phyloP scores from a whole-genome alignment of 768 basidiomycete species.

The Paxillus ammoniavirescens region DNA sequence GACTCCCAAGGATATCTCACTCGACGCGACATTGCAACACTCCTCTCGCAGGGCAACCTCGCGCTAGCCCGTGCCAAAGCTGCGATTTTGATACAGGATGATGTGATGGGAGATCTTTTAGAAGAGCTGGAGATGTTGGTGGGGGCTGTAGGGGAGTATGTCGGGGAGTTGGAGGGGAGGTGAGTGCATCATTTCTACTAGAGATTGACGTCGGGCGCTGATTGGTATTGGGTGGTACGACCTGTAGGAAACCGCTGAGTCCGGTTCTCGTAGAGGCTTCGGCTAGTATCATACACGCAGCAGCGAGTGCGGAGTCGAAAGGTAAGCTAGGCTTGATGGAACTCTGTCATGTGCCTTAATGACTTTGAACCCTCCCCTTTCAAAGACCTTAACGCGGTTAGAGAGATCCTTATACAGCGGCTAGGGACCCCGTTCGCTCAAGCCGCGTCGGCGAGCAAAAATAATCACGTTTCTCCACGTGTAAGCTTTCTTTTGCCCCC shows the following conservation, averaged over 20 bases:
- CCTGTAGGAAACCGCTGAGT: slow-evolving; percentile 41
- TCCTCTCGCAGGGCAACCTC: slow-evolving; percentile 60
- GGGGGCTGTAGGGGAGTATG: slow-evolving; percentile 57
- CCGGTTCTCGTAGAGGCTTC: slow-evolving; percentile 62
- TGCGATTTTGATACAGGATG: slow-evolving; percentile 62
- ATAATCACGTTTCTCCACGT: slow-evolving; percentile 53
- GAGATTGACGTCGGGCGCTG: slow-evolving; percentile 1
- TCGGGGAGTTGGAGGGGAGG: slow-evolving; percentile 50
- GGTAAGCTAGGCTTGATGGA: slow-evolving; percentile 36
- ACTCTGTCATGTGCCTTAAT: background rate
- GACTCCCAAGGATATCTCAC: slow-evolving; percentile 63
- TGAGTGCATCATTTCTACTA: background rate
- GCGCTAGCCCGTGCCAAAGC: slow-evolving; percentile 71
- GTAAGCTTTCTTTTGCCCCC: slow-evolving; percentile 28
- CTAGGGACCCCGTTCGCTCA: slow-evolving; percentile 58
- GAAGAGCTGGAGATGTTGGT: slow-evolving; percentile 67
- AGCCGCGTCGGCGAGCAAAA: slow-evolving; percentile 49
- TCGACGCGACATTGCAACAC: slow-evolving; percentile 64
- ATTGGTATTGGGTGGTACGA: slow-evolving; percentile 2
- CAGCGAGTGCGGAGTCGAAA: slow-evolving; percentile 53
- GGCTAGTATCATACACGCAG: slow-evolving; percentile 64
- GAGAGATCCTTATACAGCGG: slow-evolving; percentile 53
- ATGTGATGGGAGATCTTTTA: slow-evolving; percentile 58
- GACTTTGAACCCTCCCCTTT: background rate
- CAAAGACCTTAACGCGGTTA: slow-evolving; percentile 56